Conservation (phyloP, 495 filamentous ascomycete genomes). For the Saxispiralis lemnorum region DNA sequence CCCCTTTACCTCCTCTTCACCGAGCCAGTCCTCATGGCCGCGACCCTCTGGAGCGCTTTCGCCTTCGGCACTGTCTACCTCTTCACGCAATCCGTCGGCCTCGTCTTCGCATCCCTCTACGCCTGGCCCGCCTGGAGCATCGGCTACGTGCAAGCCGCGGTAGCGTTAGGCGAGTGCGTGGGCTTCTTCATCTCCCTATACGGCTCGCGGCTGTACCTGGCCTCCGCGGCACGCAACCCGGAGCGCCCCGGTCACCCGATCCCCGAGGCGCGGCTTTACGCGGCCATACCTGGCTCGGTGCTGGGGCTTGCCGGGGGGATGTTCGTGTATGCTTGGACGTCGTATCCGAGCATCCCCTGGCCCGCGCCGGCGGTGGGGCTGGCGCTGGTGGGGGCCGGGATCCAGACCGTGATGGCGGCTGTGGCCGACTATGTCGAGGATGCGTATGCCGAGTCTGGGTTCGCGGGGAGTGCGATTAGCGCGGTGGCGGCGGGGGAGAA, state of each 20-base stretch:
- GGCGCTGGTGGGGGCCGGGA: slow-evolving; percentile 16
- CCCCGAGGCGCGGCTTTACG: slow-evolving; percentile 19
- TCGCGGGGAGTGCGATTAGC: slow-evolving; percentile 24
- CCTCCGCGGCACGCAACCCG: slow-evolving; percentile 13
- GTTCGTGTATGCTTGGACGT: slow-evolving; percentile 19
- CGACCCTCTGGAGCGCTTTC: slow-evolving; percentile 35
- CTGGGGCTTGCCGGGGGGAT: slow-evolving; percentile 17
- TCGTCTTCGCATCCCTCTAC: slow-evolving; percentile 20
- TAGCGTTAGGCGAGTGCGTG: slow-evolving; percentile 22
- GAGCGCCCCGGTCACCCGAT: slow-evolving; percentile 14
- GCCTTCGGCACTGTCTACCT: slow-evolving; percentile 35
- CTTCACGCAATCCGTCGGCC: slow-evolving; percentile 21
- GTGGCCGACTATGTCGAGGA: slow-evolving; percentile 24
- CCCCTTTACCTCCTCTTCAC: slow-evolving; percentile 33
- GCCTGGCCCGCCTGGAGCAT: slow-evolving; percentile 16
- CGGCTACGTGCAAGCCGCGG: slow-evolving; percentile 19
- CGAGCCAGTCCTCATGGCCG: slow-evolving; percentile 35
- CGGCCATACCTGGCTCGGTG: slow-evolving; percentile 14
- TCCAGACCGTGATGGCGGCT: slow-evolving; percentile 16
- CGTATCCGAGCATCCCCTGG: slow-evolving; percentile 14
- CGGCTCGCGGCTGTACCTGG: slow-evolving; percentile 16
- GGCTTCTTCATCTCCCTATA: slow-evolving; percentile 16
- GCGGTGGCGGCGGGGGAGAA: slow-evolving; percentile 25
- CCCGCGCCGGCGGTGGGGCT: slow-evolving; percentile 17
- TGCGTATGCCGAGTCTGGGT: slow-evolving; percentile 21